A percentile compares a stretch with the other conserved stretches of the same genome.
Conservation (phyloP, 805 yeast genomes). For the Candida cerambycidarum region DNA sequence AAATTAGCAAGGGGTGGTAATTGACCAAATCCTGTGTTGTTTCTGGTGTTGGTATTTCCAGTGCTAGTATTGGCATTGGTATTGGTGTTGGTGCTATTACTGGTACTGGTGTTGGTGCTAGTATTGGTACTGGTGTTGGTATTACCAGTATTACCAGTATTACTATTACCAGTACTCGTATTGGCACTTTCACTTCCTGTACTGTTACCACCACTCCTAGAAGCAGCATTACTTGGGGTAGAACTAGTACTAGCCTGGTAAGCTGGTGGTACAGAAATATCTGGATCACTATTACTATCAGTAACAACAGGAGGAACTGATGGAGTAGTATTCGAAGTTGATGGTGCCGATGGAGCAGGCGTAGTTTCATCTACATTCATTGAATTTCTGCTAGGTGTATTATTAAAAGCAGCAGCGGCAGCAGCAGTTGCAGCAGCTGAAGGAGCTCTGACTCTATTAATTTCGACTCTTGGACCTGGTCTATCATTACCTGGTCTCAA, state of each 20-base stretch:
- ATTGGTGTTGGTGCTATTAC: neutral
- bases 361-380: conserved; percentile 6
- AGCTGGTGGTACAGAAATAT: conserved; percentile 1
- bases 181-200: no score
- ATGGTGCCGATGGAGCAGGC: conserved; percentile 4
- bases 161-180: neutral
- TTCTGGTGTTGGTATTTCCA: neutral
- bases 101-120: no score
- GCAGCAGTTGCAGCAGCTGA: conserved; percentile 8
- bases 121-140: neutral
- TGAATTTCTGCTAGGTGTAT: neutral
- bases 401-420: conserved; percentile 9
- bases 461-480: conserved; percentile 1
- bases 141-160: no score
- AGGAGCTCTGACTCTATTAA: neutral
- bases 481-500: neutral
- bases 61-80: neutral
- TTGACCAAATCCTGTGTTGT: neutral
- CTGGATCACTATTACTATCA: no score
- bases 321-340: neutral
- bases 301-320: no score
- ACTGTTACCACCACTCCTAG: no score
- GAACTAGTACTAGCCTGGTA: no score
- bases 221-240: no score
- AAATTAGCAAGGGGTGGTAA: neutral